These are phyloP conservation scores for Melastoma candidum DNA, from an alignment of 441 rosid genomes.

Conservation along the genomic window DNA sequence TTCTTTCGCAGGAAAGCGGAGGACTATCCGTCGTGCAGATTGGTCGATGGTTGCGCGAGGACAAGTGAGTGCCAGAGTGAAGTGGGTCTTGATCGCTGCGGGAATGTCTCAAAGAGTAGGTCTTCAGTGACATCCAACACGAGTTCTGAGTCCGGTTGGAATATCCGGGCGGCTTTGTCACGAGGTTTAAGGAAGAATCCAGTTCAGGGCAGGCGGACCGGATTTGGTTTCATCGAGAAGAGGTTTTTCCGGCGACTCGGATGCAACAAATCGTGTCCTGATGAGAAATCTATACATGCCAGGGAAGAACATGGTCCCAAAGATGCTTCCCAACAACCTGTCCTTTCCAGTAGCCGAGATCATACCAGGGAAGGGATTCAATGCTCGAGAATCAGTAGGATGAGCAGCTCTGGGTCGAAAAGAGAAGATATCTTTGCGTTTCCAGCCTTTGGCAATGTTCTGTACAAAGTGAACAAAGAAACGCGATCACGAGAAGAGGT, in stretches of 20 bases:
- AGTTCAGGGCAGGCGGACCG: conserved; percentile 26
- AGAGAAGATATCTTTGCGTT: conserved; percentile 21
- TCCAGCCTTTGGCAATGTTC: conserved; percentile 24
- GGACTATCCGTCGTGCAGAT: conserved; percentile 1
- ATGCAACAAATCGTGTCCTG: conserved; percentile 55
- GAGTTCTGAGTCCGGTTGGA: conserved; percentile 57
- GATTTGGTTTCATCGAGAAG: conserved; percentile 19
- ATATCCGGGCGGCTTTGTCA: conserved; percentile 44
- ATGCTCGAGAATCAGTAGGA: conserved; percentile 2
- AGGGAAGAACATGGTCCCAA: conserved; percentile 32
- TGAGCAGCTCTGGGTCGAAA: conserved; percentile 18
- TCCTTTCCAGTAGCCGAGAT: neutral
- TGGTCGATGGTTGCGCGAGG: neutral
- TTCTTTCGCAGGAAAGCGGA: conserved; percentile 54
- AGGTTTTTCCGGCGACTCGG: conserved; percentile 50
- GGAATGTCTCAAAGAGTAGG: conserved; percentile 28
- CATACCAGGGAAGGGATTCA: conserved; percentile 5
- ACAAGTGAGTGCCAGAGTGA: conserved; percentile 18
- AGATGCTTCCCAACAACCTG: neutral
- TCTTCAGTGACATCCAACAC: conserved; percentile 43
- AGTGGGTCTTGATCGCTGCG: conserved; percentile 24
- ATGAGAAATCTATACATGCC: conserved; percentile 42
- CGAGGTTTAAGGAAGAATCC: conserved; percentile 21
- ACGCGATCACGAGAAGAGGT: conserved; percentile 5
- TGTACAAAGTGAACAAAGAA: conserved; percentile 12